These are phyloP conservation scores for Plectranthus barbatus DNA, from an alignment of 257 asterid species.

Conservation along the genomic window DNA sequence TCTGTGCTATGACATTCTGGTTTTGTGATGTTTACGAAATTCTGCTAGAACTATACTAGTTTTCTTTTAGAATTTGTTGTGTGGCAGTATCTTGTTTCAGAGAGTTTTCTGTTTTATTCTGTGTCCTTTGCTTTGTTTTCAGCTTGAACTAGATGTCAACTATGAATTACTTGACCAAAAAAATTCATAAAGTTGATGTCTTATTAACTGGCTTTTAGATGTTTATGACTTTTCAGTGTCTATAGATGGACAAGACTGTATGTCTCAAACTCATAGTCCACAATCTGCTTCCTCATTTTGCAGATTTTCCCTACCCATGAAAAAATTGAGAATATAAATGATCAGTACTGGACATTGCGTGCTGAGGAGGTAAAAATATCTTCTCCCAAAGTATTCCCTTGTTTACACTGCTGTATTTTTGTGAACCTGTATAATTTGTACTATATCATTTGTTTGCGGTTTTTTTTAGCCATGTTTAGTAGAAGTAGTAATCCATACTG, in stretches of 20 bases:
- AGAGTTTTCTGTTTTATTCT: too few relatives aligned
- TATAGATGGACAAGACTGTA: not conserved
- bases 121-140: too few relatives aligned
- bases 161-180: too few relatives aligned
- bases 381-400: not conserved
- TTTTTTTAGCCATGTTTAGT: too few relatives aligned
- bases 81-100: too few relatives aligned
- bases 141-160: too few relatives aligned
- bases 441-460: not conserved
- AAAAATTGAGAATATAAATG: slow-evolving; percentile 91
- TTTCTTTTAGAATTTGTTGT: too few relatives aligned
- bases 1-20: not conserved
- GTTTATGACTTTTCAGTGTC: too few relatives aligned
- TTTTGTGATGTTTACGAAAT: not conserved
- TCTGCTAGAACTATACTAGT: too few relatives aligned
- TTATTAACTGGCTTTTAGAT: too few relatives aligned
- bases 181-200: too few relatives aligned
- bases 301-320: slow-evolving; percentile 85
- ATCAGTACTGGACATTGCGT: slow-evolving; percentile 95
- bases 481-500: too few relatives aligned
- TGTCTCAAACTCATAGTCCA: not conserved
- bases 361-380: slow-evolving; percentile 81
- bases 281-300: slow-evolving; percentile 16
- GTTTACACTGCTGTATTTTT: not conserved
- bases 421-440: not conserved